A percentile compares a stretch with the other conserved stretches of the same genome.
phyloP scores from a whole-genome alignment of 1,284 basidiomycete species.

The Tilletia caries region DNA sequence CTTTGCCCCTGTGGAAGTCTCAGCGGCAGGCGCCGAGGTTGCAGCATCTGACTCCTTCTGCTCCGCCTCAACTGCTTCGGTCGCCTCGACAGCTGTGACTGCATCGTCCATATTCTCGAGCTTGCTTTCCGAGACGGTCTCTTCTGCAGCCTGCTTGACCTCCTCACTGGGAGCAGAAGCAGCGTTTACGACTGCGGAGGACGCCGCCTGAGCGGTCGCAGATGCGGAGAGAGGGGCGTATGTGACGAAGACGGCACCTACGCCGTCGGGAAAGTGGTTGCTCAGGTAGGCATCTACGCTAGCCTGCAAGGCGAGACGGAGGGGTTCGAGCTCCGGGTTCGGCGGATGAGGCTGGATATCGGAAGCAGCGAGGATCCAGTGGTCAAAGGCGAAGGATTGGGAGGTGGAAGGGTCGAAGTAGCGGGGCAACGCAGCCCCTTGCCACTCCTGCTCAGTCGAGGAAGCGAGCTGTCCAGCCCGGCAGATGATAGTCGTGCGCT shows the following conservation, averaged over 20 bases:
- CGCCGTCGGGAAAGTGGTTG: conserved; percentile 44
- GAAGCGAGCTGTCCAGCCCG: not conserved
- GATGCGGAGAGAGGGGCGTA: conserved; percentile 5
- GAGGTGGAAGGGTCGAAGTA: not conserved
- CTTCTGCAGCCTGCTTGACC: not conserved
- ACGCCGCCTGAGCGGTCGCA: not conserved
- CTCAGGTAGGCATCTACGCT: conserved; percentile 33
- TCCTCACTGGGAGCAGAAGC: not conserved
- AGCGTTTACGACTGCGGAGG: not conserved
- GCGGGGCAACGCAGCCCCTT: not conserved
- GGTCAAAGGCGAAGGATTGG: conserved; percentile 11
- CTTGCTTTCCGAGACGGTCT: not conserved
- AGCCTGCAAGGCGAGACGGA: conserved; percentile 34
- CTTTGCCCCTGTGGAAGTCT: not conserved
- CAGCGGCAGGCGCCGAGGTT: not conserved
- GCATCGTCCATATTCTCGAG: conserved; percentile 18
- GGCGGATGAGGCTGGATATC: conserved; percentile 11
- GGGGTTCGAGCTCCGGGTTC: conserved; percentile 6
- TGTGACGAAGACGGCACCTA: conserved; percentile 31
- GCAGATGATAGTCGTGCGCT: not conserved
- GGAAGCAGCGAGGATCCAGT: conserved; percentile 10
- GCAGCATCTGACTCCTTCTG: conserved; percentile 15
- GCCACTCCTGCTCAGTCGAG: too few relatives aligned
- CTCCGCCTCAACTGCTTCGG: conserved; percentile 20
- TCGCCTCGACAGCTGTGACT: conserved; percentile 16